These are phyloP conservation scores for Polygonum maritimum DNA, from an alignment of 148 eudicot species.

Conservation along the genomic window DNA sequence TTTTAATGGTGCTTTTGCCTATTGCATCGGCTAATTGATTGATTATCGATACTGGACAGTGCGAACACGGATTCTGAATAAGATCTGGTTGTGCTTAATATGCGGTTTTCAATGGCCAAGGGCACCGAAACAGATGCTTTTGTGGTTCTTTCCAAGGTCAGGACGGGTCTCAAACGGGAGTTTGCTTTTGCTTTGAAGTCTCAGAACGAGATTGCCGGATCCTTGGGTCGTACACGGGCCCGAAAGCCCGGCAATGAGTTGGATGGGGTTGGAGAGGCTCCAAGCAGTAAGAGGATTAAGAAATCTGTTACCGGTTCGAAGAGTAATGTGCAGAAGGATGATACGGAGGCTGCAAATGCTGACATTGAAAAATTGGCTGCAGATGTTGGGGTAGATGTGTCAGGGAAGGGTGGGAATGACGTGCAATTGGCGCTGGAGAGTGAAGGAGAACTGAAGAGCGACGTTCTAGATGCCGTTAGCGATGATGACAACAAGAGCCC, in stretches of 20 bases:
- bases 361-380: background rate
- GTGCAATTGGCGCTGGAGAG: slow-evolving; percentile 10
- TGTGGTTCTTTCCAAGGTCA: slow-evolving; percentile 33
- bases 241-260: slow-evolving; percentile 20
- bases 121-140: slow-evolving; percentile 24
- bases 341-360: slow-evolving; percentile 1
- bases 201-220: slow-evolving; percentile 34
- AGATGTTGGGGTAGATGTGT: slow-evolving; percentile 1
- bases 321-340: background rate
- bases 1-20: background rate
- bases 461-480: slow-evolving; percentile 19
- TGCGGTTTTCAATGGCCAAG: slow-evolving; percentile 26
- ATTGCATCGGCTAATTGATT: background rate
- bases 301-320: background rate
- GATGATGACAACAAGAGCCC: slow-evolving; percentile 21
- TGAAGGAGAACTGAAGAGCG: slow-evolving; percentile 29
- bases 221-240: slow-evolving; percentile 37
- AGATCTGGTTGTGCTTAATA: background rate
- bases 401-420: slow-evolving; percentile 10
- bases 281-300: slow-evolving; percentile 15
- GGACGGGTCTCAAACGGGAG: slow-evolving; percentile 30
- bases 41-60: background rate
- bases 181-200: slow-evolving; percentile 45
- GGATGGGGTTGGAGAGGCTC: background rate
- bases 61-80: background rate